These are phyloP conservation scores for Rhizophora apiculata DNA, from an alignment of 345 rosid species.

Conservation along the genomic window DNA sequence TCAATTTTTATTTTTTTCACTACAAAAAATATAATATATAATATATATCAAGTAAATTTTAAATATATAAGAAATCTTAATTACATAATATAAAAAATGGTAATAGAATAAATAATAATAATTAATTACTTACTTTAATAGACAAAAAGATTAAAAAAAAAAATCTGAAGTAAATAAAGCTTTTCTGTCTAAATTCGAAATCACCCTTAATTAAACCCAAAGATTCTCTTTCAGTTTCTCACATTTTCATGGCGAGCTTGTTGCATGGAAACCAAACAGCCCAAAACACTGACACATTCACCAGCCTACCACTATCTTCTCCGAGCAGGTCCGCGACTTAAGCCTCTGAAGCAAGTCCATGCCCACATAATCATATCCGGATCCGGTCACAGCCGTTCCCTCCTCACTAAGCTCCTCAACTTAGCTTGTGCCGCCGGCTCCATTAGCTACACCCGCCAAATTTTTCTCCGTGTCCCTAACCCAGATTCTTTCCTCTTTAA, in stretches of 20 bases:
- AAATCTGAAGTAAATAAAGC: no score
- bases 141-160: no score
- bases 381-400: constrained; percentile 49
- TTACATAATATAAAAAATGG: no score
- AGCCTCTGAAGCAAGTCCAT: constrained; percentile 65
- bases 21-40: no score
- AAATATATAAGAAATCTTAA: no score
- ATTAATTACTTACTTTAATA: no score
- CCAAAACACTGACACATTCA: constrained; percentile 32
- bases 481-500: constrained; percentile 76
- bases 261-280: constrained; percentile 35
- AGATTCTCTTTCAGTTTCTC: background rate
- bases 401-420: constrained; percentile 72
- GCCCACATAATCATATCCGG: constrained; percentile 53
- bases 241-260: constrained; percentile 28
- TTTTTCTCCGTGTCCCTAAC: constrained; percentile 50
- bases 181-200: no score
- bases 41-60: no score
- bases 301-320: constrained; percentile 50
- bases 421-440: constrained; percentile 58
- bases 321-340: constrained; percentile 62
- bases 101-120: no score
- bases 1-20: no score
- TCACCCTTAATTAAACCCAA: background rate
- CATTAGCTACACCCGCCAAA: constrained; percentile 40